These are phyloP conservation scores for Orbilia javanica DNA, from an alignment of 2,329 filamentous ascomycete species.

Conservation along the genomic window DNA sequence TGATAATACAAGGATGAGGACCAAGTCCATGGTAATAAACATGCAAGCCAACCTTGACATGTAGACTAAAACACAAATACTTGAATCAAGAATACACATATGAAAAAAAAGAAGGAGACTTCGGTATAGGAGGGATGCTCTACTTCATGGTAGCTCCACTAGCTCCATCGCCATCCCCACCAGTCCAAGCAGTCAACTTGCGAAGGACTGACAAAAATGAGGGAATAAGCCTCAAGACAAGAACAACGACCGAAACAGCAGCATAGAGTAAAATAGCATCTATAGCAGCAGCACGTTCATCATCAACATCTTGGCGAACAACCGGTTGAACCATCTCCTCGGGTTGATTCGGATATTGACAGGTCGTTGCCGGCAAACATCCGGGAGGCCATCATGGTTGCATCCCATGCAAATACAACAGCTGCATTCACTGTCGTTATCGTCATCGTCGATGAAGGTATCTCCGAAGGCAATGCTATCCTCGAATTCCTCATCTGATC, in stretches of 20 bases:
- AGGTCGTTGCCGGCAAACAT: neutral
- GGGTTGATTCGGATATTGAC: neutral
- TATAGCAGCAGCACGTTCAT: neutral
- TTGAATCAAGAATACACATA: too few relatives aligned
- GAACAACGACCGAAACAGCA: neutral
- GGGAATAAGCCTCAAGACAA: neutral
- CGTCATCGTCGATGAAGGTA: neutral
- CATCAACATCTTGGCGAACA: neutral
- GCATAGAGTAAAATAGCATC: neutral
- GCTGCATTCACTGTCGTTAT: neutral
- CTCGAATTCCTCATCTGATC: neutral
- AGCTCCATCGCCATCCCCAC: neutral
- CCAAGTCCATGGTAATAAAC: too few relatives aligned
- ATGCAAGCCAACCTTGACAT: too few relatives aligned
- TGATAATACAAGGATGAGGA: too few relatives aligned
- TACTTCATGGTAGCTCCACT: neutral
- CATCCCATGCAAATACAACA: neutral
- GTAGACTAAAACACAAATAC: too few relatives aligned
- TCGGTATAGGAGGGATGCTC: too few relatives aligned
- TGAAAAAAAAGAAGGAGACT: too few relatives aligned
- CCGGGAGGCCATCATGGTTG: neutral
- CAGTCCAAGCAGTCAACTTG: neutral
- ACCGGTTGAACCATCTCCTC: neutral
- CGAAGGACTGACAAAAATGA: neutral
- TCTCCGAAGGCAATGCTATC: neutral